These are phyloP conservation scores for Tuber borchii DNA, from an alignment of 495 filamentous ascomycete species.

Conservation along the genomic window DNA sequence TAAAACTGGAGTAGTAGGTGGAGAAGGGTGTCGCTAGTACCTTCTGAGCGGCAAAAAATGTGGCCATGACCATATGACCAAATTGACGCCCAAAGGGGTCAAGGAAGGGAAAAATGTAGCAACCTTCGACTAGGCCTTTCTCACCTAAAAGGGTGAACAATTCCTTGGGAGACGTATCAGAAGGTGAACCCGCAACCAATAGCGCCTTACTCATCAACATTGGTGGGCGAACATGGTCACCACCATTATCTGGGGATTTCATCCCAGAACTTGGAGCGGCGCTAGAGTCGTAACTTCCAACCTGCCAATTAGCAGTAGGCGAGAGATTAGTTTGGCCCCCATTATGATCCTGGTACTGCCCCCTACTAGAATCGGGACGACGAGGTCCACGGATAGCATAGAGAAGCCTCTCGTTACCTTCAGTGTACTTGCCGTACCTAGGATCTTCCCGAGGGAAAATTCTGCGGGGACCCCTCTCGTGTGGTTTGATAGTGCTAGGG, in stretches of 20 bases:
- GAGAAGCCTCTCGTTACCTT: neutral
- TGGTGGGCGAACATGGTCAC: slow-evolving; percentile 10
- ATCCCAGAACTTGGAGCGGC: neutral
- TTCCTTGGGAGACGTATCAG: slow-evolving; percentile 40
- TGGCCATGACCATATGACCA: no score
- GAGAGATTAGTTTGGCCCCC: neutral
- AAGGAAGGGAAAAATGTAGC: slow-evolving; percentile 35
- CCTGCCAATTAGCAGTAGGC: neutral
- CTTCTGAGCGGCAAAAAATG: no score
- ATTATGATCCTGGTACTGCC: neutral
- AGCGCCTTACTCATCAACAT: slow-evolving; percentile 38
- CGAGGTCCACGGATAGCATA: neutral
- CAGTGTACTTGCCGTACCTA: no score
- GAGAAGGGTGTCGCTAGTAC: no score
- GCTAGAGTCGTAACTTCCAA: neutral
- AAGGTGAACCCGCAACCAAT: slow-evolving; percentile 37
- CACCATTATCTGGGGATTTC: neutral
- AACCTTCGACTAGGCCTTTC: slow-evolving; percentile 34
- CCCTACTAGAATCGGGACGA: neutral
- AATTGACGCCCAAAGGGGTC: no score
- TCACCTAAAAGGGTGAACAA: slow-evolving; percentile 35
- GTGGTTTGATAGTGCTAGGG: slow-evolving; percentile 36
- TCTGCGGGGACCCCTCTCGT: slow-evolving; percentile 25
- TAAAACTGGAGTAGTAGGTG: no score
- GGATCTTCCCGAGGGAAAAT: neutral